phyloP scores from a whole-genome alignment of 306 rosid genomes.

The Casuarina cunninghamiana region DNA sequence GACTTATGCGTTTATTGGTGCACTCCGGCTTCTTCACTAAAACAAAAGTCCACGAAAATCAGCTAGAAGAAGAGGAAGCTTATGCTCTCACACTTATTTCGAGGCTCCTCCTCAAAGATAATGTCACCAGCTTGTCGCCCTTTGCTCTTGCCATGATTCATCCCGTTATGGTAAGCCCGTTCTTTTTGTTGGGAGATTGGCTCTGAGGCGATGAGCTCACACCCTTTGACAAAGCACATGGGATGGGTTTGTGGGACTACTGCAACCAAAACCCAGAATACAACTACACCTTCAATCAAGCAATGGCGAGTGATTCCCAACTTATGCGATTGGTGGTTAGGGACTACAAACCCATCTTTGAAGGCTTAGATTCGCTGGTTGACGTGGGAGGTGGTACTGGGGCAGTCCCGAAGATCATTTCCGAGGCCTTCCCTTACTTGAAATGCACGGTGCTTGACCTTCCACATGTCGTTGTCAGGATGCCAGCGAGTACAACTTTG shows the following conservation, averaged over 20 bases:
- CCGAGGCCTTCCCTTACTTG: constrained; percentile 42
- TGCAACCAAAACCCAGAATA: constrained; percentile 16
- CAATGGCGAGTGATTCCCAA: constrained; percentile 46
- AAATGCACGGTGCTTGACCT: constrained; percentile 53
- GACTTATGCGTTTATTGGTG: constrained; percentile 42
- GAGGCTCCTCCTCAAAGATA: constrained; percentile 35
- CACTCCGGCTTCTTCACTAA: constrained; percentile 42
- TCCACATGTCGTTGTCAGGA: constrained; percentile 44
- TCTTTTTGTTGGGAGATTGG: constrained; percentile 38
- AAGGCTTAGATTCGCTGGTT: constrained; percentile 38
- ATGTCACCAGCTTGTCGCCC: constrained; percentile 6
- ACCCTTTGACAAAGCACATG: constrained; percentile 31
- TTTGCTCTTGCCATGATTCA: constrained; percentile 24
- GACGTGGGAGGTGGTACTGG: constrained; percentile 46
- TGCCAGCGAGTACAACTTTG: constrained; percentile 31
- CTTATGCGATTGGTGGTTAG: constrained; percentile 36
- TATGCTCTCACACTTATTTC: constrained; percentile 51
- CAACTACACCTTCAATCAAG: constrained; percentile 25
- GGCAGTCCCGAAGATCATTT: constrained; percentile 17
- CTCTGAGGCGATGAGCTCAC: constrained; percentile 23
- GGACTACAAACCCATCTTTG: constrained; percentile 43
- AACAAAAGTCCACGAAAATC: constrained; percentile 7
- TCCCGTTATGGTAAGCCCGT: constrained; percentile 19
- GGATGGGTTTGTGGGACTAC: constrained; percentile 40
- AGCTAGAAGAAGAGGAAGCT: constrained; percentile 17